phyloP scores from a whole-genome alignment of 768 basidiomycete genomes.

The Phlebiopsis gigantea region DNA sequence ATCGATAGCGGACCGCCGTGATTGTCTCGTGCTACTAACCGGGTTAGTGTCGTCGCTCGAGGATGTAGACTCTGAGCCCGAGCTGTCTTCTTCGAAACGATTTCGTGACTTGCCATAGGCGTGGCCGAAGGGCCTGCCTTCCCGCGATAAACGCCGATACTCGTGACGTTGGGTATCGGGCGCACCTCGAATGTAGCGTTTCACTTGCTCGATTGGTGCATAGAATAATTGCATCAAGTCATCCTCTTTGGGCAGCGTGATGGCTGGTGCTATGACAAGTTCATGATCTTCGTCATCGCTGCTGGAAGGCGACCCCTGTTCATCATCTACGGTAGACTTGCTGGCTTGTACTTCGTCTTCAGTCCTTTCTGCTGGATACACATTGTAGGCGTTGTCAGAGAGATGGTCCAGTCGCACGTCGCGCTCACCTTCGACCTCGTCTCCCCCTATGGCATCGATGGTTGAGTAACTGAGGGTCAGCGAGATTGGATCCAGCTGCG shows the following conservation, averaged over 20 bases:
- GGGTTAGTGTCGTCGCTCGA: too few species aligned
- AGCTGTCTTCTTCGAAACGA: too few species aligned
- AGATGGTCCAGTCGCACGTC: background rate
- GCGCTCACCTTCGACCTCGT: background rate
- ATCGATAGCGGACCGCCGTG: too few species aligned
- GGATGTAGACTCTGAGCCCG: too few species aligned
- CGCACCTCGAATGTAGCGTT: background rate
- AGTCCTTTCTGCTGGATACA: background rate
- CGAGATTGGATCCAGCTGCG: conserved; percentile 1
- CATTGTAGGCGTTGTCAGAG: background rate
- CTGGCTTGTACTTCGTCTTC: background rate
- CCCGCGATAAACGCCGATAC: background rate
- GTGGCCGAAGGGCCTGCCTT: too few species aligned
- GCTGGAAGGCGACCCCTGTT: background rate
- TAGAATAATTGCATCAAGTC: too few species aligned
- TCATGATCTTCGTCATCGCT: background rate
- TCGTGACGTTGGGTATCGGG: background rate
- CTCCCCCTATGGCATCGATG: background rate
- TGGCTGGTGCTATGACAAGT: background rate
- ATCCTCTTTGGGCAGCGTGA: background rate
- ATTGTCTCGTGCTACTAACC: too few species aligned
- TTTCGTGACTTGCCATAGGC: too few species aligned
- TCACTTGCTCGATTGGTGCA: background rate
- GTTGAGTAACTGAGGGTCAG: conserved; percentile 10
- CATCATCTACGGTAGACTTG: background rate